Evolutionary conservation across 306 rosid species (phyloP).

Genomic region (Mimosa bimucronata): DNA sequence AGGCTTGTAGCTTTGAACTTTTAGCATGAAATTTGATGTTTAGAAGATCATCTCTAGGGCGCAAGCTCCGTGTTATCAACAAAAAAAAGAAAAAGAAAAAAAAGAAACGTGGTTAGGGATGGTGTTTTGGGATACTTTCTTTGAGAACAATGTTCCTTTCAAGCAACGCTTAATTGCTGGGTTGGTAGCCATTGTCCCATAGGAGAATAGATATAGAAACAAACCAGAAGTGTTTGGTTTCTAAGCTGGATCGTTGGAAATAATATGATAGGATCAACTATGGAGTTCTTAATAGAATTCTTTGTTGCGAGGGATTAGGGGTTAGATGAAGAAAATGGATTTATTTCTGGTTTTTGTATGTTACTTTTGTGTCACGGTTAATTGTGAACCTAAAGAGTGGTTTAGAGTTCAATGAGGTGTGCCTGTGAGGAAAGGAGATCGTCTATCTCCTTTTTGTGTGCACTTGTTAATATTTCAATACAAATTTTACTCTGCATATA

Average conservation of each 20-base stretch:
- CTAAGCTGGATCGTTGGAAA: neutral
- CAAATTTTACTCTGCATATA: slow-evolving; percentile 24
- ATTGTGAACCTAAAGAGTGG: neutral
- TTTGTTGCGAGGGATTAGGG: neutral
- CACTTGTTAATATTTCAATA: too few relatives aligned
- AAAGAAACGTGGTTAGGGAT: too few relatives aligned
- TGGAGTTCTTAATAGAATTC: neutral
- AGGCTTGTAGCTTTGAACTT: neutral
- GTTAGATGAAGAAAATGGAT: neutral
- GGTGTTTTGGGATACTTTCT: too few relatives aligned
- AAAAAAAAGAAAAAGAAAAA: too few relatives aligned
- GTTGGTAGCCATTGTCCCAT: neutral
- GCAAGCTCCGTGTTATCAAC: too few relatives aligned
- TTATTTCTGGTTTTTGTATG: neutral
- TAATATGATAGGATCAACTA: neutral
- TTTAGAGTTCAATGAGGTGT: neutral
- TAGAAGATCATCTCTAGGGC: too few relatives aligned
- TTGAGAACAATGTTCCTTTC: neutral
- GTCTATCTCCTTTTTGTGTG: too few relatives aligned
- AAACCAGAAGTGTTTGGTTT: neutral
- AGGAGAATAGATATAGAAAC: neutral
- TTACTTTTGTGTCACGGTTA: neutral
- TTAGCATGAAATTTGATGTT: neutral
- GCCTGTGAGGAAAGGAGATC: neutral
- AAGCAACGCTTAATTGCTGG: neutral